Conservation (phyloP, 2,329 filamentous ascomycete species). For the Trichoderma aggressivum region DNA sequence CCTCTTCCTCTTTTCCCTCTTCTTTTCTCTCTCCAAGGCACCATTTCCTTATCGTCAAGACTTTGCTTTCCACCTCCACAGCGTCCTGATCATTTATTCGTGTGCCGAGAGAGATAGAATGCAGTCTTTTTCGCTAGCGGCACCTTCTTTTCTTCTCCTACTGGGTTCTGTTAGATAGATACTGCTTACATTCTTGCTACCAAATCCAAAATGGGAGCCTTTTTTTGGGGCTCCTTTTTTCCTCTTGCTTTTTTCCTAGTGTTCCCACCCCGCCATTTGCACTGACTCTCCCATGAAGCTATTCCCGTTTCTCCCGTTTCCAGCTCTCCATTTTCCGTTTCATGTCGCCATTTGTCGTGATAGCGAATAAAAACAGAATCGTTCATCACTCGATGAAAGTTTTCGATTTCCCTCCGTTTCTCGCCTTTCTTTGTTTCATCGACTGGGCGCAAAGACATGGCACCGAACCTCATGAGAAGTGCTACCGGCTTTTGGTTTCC, state of each 20-base stretch:
- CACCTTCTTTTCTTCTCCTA: constrained; percentile 63
- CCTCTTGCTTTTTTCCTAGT: not conserved
- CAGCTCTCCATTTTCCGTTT: not conserved
- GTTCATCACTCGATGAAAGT: not conserved
- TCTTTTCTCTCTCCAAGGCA: constrained; percentile 55
- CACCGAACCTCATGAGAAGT: not conserved
- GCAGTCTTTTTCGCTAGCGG: constrained; percentile 99
- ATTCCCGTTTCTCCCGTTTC: not conserved
- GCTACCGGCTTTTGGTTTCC: constrained; percentile 17
- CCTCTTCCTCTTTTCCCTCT: constrained; percentile 29
- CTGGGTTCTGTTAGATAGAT: constrained; percentile 97
- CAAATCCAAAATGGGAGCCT: constrained; percentile 7
- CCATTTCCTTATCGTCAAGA: constrained; percentile 95
- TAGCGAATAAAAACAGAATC: not conserved
- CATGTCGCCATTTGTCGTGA: not conserved
- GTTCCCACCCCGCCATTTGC: not conserved
- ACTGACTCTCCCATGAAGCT: not conserved
- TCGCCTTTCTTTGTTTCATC: not conserved
- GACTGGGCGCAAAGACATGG: not conserved
- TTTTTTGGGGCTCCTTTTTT: not conserved
- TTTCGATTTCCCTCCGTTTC: not conserved
- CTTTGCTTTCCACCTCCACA: constrained; percentile 60
- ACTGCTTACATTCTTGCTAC: constrained; percentile 66
- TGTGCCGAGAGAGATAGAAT: constrained; percentile 72
- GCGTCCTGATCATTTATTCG: constrained; percentile 82